Conservation (phyloP, 768 basidiomycete species). For the Tricholoma saponaceum region DNA sequence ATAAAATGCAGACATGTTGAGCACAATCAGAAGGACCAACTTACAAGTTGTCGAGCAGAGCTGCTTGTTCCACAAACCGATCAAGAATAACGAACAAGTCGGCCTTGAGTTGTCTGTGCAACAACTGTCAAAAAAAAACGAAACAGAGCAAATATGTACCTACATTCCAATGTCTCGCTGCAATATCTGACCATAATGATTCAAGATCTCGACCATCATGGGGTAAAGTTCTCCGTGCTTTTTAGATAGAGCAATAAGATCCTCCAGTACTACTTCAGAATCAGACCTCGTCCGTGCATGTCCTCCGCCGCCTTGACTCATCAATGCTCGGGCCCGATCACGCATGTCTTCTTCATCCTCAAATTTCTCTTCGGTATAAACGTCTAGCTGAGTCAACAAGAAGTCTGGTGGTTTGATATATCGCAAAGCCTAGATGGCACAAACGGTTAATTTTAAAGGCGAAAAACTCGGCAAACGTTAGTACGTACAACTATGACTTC, state of each 20-base stretch:
- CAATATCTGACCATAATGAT: conserved; percentile 50
- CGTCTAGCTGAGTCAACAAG: conserved; percentile 73
- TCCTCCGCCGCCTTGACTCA: conserved; percentile 20
- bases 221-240: conserved; percentile 63
- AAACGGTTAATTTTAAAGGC: neutral
- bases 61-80: conserved; percentile 61
- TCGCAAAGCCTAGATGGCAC: conserved; percentile 53
- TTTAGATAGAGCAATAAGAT: conserved; percentile 56
- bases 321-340: conserved; percentile 46
- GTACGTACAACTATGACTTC: conserved; percentile 76
- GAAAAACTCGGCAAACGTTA: neutral
- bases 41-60: conserved; percentile 60
- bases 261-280: conserved; percentile 52
- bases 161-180: conserved; percentile 60
- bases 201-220: conserved; percentile 55
- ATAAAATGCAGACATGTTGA: conserved; percentile 10
- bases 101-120: conserved; percentile 59
- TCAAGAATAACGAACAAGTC: conserved; percentile 57
- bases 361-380: conserved; percentile 85
- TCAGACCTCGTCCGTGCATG: conserved; percentile 40
- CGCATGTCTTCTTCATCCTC: conserved; percentile 87
- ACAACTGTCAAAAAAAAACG: neutral
- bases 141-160: conserved; percentile 21
- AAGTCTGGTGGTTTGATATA: conserved; percentile 68
- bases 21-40: conserved; percentile 15